These are phyloP conservation scores for Phytophthora brassicae DNA, from an alignment of 352 stramenopile genomes.

Conservation along the genomic window DNA sequence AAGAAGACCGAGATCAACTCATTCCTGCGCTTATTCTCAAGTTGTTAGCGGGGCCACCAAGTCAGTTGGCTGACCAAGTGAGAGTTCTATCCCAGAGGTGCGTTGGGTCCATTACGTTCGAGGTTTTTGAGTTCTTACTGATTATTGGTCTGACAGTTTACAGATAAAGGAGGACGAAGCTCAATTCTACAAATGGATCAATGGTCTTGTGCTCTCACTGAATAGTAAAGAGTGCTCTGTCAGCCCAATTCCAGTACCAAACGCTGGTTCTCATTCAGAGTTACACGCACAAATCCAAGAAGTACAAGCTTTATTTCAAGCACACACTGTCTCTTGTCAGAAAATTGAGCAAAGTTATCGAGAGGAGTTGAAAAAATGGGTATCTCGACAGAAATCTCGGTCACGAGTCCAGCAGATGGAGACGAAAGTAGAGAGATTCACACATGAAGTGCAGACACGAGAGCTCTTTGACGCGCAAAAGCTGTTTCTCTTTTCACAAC, in stretches of 20 bases:
- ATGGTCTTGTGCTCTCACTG: slow-evolving; percentile 44
- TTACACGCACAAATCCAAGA: slow-evolving; percentile 33
- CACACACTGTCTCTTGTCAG: slow-evolving; percentile 25
- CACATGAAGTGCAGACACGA: slow-evolving; percentile 36
- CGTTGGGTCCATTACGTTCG: neutral
- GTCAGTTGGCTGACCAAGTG: slow-evolving; percentile 42
- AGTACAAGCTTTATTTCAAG: slow-evolving; percentile 34
- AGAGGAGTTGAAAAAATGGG: slow-evolving; percentile 46
- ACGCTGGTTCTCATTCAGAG: neutral
- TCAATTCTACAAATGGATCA: slow-evolving; percentile 77
- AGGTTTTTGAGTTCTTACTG: neutral
- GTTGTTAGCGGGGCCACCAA: slow-evolving; percentile 35
- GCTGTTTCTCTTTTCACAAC: slow-evolving; percentile 42
- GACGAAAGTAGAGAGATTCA: slow-evolving; percentile 43
- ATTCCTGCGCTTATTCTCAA: slow-evolving; percentile 49
- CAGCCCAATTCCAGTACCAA: neutral
- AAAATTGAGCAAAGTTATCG: slow-evolving; percentile 36
- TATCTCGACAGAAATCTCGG: slow-evolving; percentile 39
- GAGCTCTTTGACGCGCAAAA: slow-evolving; percentile 52
- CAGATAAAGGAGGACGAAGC: slow-evolving; percentile 63
- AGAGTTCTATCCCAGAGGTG: slow-evolving; percentile 45
- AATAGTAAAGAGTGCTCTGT: neutral
- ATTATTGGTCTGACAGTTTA: slow-evolving; percentile 27
- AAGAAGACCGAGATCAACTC: slow-evolving; percentile 21
- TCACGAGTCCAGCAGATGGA: slow-evolving; percentile 48